Conservation (phyloP, 2,329 filamentous ascomycete genomes). For the Ascochyta pisi region DNA sequence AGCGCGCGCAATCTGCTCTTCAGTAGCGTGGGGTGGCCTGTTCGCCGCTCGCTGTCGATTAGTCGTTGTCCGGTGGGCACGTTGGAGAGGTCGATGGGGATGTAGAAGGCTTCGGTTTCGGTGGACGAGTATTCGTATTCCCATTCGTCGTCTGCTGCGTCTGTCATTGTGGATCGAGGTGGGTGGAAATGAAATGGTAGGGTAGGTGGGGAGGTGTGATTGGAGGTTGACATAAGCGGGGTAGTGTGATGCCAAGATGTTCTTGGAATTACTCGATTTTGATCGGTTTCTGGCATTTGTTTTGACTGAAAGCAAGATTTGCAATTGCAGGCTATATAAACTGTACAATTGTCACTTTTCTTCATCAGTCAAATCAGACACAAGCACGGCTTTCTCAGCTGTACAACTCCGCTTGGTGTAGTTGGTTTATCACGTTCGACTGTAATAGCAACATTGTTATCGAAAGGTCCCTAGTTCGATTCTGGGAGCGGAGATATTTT, state of each 20-base stretch:
- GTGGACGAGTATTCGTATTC: slow-evolving; percentile 66
- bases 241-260: background rate
- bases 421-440: slow-evolving; percentile 48
- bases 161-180: background rate
- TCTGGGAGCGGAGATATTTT: slow-evolving; percentile 43
- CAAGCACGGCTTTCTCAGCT: slow-evolving; percentile 21
- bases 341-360: background rate
- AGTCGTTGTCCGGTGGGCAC: slow-evolving; percentile 33
- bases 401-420: slow-evolving; percentile 33
- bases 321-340: background rate
- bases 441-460: slow-evolving; percentile 41
- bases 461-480: slow-evolving; percentile 43
- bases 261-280: background rate
- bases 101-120: slow-evolving; percentile 65
- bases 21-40: slow-evolving; percentile 33
- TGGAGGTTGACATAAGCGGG: background rate
- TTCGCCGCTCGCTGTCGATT: slow-evolving; percentile 26
- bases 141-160: slow-evolving; percentile 55
- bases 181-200: no score
- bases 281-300: background rate
- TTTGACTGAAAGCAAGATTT: background rate
- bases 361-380: slow-evolving; percentile 17
- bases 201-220: background rate
- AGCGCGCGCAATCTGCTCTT: slow-evolving; percentile 41
- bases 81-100: slow-evolving; percentile 65